These are phyloP conservation scores for Citrullus amarus DNA, from an alignment of 306 rosid species.

Conservation along the genomic window DNA sequence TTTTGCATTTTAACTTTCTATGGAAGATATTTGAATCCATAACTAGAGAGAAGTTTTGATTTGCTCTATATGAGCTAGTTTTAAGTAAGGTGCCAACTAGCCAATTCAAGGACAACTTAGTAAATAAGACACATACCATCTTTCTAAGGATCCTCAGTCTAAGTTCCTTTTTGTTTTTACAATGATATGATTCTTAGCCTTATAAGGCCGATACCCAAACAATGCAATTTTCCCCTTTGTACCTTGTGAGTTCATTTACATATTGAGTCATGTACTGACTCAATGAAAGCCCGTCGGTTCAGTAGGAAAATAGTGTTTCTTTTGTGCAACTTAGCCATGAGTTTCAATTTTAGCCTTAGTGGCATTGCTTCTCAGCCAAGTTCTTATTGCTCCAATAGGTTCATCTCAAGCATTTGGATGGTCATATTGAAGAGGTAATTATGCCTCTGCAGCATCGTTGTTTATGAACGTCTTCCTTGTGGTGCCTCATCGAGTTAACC, in stretches of 20 bases:
- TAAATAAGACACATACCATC: not conserved
- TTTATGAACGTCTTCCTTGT: slow-evolving; percentile 10
- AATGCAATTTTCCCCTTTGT: not conserved
- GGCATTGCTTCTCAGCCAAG: not conserved
- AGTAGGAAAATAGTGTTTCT: slow-evolving; percentile 1
- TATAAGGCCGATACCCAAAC: not conserved
- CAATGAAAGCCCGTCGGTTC: not conserved
- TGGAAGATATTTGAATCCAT: not conserved
- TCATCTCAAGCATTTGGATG: slow-evolving; percentile 92
- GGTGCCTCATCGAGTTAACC: slow-evolving; percentile 26
- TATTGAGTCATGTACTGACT: not conserved
- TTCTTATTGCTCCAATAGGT: slow-evolving; percentile 31
- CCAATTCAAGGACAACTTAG: not conserved
- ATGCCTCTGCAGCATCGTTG: not conserved
- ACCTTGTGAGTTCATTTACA: not conserved
- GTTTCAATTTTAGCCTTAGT: slow-evolving; percentile 1
- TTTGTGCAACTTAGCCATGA: not conserved
- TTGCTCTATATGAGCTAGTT: not conserved
- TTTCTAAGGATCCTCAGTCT: not conserved
- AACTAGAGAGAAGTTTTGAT: not conserved
- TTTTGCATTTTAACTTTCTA: not conserved
- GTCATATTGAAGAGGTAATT: slow-evolving; percentile 88
- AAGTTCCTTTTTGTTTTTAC: not conserved
- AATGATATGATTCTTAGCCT: not conserved
- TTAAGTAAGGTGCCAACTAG: not conserved